These are phyloP conservation scores for Phytophthora pinifolia DNA, from an alignment of 352 stramenopile species.

Conservation along the genomic window DNA sequence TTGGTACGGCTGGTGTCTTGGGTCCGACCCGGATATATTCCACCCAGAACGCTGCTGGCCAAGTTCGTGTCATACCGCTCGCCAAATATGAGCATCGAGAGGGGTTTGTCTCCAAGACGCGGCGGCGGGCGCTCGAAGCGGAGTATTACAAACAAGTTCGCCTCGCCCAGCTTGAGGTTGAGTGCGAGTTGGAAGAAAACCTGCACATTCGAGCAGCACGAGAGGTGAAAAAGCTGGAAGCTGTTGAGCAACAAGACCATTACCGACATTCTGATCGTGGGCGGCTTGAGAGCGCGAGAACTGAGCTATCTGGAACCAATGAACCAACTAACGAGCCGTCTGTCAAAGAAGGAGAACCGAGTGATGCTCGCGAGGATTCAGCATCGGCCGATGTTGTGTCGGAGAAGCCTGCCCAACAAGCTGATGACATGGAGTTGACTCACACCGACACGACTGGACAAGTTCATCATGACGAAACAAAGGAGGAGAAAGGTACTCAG, in stretches of 20 bases:
- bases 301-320: neutral
- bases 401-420: neutral
- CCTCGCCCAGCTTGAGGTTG: conserved; percentile 61
- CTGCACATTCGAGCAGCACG: conserved; percentile 57
- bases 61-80: conserved; percentile 23
- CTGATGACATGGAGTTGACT: neutral
- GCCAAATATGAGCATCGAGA: conserved; percentile 26
- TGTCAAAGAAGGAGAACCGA: neutral
- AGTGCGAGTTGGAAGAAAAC: conserved; percentile 79
- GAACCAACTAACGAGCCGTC: neutral
- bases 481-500: no score
- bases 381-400: neutral
- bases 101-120: conserved; percentile 60
- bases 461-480: neutral
- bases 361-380: neutral
- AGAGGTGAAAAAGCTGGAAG: conserved; percentile 31
- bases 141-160: conserved; percentile 73
- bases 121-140: conserved; percentile 49
- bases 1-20: neutral
- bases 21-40: conserved; percentile 1
- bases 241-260: conserved; percentile 16
- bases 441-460: neutral
- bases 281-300: neutral
- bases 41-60: conserved; percentile 9
- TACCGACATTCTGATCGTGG: conserved; percentile 11